Base-by-base conservation (phyloP, 2,329 filamentous ascomycete species). In the Cercospora sesami region DNA sequence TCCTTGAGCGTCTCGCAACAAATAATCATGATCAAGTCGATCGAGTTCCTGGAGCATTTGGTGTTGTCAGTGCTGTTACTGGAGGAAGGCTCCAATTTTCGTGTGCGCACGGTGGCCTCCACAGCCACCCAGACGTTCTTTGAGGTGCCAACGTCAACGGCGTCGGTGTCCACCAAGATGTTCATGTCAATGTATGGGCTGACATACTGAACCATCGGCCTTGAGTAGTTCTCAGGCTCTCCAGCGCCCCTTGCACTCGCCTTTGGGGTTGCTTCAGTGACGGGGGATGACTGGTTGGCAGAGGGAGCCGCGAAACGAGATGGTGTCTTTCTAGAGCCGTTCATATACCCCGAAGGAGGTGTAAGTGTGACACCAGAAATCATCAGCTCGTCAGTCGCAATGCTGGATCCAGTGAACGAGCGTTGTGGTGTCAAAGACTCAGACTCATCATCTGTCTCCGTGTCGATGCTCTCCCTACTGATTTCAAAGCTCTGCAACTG, bases 101-200 rank as follows among this genome's bases (percentile, higher is more conserved):
- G 68, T 8, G 68, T 71, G n/a, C 68, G 71, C 5, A 75, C 73
- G 14, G 68, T 72, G 9, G 74, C 74, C 65, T 76, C 71, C 8
- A 78, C 68, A 18, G 74, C 71, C 9, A 78, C 71, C 77, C 77
- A 78, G 4, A 77, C 65, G 30, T 73, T 71, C 23, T 67, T 66
- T 8, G 73, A 69, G 9, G 68, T 33, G n/a, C 66, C 64, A 2
- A 73, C 67, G 64, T 78, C 76, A 18, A 78, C 68, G 6, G 69
- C 67, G 10, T 67, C 53, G 9, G 67, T 68, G 60, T 76, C 75
- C 4, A 70, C 26, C 6, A 48, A 67, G 9, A 76, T 67, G 9
- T 65, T 55, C n/a, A 78, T 67, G 8, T 75, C 69, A 18, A 78
- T 69, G 36, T 70, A 75, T n/a, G 76, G 75, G 5, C 75, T 59